Evolutionary conservation across 2,329 filamentous ascomycete genomes (phyloP).

Genomic region (Aspergillus arachidicola): DNA sequence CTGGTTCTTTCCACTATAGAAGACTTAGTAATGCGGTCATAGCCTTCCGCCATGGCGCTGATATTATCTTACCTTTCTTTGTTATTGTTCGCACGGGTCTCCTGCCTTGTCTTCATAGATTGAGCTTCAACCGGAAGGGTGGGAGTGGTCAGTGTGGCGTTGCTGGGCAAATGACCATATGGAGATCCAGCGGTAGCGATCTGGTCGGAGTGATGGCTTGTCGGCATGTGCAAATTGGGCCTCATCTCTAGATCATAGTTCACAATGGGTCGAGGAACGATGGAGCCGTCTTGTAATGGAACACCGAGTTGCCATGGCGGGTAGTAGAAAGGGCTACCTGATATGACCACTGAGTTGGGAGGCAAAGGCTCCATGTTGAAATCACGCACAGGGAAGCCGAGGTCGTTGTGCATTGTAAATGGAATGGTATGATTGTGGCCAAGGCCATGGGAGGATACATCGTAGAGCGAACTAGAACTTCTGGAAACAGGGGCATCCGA

Average conservation of each 20-base stretch:
- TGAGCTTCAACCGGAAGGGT: background rate
- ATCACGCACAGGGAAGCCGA: background rate
- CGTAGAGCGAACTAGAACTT: too few relatives aligned
- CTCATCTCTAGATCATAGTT: rapidly evolving
- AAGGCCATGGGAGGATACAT: too few relatives aligned
- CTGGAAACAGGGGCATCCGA: too few relatives aligned
- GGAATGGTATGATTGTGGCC: background rate
- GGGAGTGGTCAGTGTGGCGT: rapidly evolving
- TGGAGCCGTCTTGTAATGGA: background rate
- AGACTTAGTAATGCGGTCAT: too few relatives aligned
- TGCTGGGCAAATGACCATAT: background rate
- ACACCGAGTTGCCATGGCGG: background rate
- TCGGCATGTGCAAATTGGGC: background rate
- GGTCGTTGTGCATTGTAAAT: background rate
- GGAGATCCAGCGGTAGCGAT: background rate
- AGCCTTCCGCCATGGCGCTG: too few relatives aligned
- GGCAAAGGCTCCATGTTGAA: background rate
- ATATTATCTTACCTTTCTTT: too few relatives aligned
- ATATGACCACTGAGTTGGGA: background rate
- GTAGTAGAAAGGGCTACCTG: rapidly evolving
- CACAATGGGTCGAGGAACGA: rapidly evolving
- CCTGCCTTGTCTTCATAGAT: too few relatives aligned
- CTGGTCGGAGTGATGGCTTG: background rate
- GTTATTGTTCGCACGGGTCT: too few relatives aligned
- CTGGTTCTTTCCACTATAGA: background rate